Percentiles rank a stretch among this genome's conserved stretches.
Evolutionary conservation across 2,329 filamentous ascomycete genomes (phyloP).

Genomic region (Fusarium sp.): DNA sequence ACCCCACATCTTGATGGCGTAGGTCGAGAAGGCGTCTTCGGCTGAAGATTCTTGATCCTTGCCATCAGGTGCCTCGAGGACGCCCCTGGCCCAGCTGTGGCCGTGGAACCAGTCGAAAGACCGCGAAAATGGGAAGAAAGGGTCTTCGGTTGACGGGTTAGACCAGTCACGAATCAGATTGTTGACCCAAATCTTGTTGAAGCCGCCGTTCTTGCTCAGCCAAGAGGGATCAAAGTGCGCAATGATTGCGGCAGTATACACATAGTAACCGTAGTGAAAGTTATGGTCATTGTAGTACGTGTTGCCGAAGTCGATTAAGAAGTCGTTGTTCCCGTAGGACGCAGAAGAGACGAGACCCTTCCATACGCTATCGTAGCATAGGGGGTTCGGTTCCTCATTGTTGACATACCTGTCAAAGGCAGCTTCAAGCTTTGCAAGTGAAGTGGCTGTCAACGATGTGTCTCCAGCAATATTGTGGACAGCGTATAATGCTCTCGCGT

Average conservation of each 20-base stretch:
- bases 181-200: neutral
- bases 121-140: neutral
- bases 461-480: neutral
- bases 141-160: neutral
- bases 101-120: neutral
- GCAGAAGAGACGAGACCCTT: neutral
- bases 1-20: neutral
- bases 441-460: fast-evolving
- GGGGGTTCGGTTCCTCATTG: neutral
- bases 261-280: neutral
- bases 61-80: neutral
- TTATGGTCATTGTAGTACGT: neutral
- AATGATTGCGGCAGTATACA: neutral
- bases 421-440: neutral
- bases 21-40: neutral
- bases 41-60: neutral
- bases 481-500: neutral
- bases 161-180: neutral
- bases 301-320: neutral
- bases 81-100: neutral
- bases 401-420: neutral
- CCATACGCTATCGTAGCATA: neutral
- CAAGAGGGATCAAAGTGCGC: neutral
- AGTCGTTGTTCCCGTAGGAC: neutral
- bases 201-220: neutral